These are phyloP conservation scores for Filosporella fistucella DNA, from an alignment of 495 filamentous ascomycete genomes.

Conservation along the genomic window DNA sequence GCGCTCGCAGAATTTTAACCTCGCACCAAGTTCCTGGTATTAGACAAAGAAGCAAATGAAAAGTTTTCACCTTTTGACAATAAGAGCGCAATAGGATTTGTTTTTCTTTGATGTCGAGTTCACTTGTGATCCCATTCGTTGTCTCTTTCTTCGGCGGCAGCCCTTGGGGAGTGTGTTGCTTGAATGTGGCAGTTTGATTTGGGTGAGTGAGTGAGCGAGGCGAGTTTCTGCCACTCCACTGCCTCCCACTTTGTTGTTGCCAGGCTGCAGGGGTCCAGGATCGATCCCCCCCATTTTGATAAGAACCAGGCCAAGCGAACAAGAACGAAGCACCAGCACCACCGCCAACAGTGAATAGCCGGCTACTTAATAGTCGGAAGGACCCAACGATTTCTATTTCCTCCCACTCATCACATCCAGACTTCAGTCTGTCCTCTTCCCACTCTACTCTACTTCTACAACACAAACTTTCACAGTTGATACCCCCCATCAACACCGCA, in stretches of 20 bases:
- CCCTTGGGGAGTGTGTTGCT: not conserved
- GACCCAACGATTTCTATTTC: not conserved
- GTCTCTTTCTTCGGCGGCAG: not conserved
- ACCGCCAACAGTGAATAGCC: no score
- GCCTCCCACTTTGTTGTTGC: no score
- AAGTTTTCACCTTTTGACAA: not conserved
- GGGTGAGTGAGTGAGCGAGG: no score
- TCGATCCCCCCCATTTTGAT: no score
- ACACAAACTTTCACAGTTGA: not conserved
- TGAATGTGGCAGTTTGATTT: no score
- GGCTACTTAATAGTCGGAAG: no score
- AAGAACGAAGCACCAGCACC: no score
- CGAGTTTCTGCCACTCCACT: no score
- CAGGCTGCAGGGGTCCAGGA: no score
- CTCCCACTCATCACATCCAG: constrained; percentile 1
- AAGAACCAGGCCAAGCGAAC: no score
- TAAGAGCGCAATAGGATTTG: not conserved
- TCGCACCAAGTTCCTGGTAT: no score
- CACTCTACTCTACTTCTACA: not conserved
- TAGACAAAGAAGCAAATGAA: constrained; percentile 12
- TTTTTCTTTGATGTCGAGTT: not conserved
- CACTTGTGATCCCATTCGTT: not conserved
- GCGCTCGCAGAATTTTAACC: no score
- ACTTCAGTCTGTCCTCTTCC: not conserved
- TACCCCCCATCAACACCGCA: constrained; percentile 38